Percentiles rank a stretch among this genome's conserved stretches.
phyloP scores from a whole-genome alignment of 2,329 filamentous ascomycete species.

The Magnaporthiopsis rhizophila region DNA sequence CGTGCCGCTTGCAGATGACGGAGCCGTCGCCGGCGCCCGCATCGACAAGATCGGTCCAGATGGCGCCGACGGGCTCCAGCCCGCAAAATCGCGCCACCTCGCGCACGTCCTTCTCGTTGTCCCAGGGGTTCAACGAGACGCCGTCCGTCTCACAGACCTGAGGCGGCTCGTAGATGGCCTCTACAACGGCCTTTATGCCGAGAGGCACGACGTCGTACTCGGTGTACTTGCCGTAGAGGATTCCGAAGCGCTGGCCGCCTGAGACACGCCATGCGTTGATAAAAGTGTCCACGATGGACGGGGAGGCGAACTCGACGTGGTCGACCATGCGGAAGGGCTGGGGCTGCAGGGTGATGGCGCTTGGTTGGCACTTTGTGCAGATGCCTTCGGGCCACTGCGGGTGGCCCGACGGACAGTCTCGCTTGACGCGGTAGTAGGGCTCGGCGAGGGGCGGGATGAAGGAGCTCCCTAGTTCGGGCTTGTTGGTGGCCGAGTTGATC shows the following conservation, averaged over 20 bases:
- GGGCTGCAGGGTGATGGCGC: slow-evolving; percentile 88
- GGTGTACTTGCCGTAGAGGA: slow-evolving; percentile 82
- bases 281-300: slow-evolving; percentile 77
- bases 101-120: slow-evolving; percentile 74
- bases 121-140: slow-evolving; percentile 76
- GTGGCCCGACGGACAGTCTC: slow-evolving; percentile 87
- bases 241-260: slow-evolving; percentile 77
- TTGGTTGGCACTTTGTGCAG: slow-evolving; percentile 96
- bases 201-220: slow-evolving; percentile 90
- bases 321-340: slow-evolving; percentile 96
- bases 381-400: slow-evolving; percentile 92
- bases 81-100: slow-evolving; percentile 76
- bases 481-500: slow-evolving; percentile 93
- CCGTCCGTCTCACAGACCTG: slow-evolving; percentile 86
- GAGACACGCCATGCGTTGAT: slow-evolving; percentile 88
- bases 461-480: slow-evolving; percentile 84
- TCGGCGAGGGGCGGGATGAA: slow-evolving; percentile 94
- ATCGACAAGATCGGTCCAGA: slow-evolving; percentile 89
- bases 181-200: slow-evolving; percentile 89
- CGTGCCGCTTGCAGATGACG: slow-evolving; percentile 90
- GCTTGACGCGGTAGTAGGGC: slow-evolving; percentile 83
- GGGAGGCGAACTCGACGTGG: slow-evolving; percentile 90
- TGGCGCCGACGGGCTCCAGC: slow-evolving; percentile 80
- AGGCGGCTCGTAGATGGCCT: slow-evolving; percentile 94
- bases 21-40: slow-evolving; percentile 73